Percentiles rank a stretch among this genome's conserved stretches.
Evolutionary conservation across 805 yeast genomes (phyloP).

Genomic region (Yamadazyma paraphyllophila): DNA sequence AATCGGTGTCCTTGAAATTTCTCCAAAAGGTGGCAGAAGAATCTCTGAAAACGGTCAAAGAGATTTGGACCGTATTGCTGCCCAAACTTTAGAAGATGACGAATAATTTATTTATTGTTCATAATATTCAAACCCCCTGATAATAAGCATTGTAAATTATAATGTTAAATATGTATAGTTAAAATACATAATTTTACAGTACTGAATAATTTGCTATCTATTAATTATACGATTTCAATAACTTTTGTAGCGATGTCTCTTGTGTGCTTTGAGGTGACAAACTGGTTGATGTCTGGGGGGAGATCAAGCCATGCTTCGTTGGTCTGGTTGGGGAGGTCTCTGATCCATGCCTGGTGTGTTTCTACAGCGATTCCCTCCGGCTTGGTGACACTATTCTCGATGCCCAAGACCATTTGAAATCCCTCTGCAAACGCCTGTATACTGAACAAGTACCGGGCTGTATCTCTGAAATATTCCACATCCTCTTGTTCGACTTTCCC

Average conservation of each 20-base stretch:
- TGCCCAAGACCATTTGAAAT: slow-evolving; percentile 38
- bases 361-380: slow-evolving; percentile 48
- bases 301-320: slow-evolving; percentile 57
- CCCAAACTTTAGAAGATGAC: slow-evolving; percentile 95
- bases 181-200: slow-evolving; percentile 13
- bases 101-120: slow-evolving; percentile 21
- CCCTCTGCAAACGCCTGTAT: slow-evolving; percentile 36
- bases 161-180: slow-evolving; percentile 13
- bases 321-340: slow-evolving; percentile 48
- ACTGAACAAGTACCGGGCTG: slow-evolving; percentile 41
- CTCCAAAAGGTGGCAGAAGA: slow-evolving; percentile 99
- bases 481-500: slow-evolving; percentile 57
- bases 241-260: not conserved
- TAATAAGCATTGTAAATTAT: slow-evolving; percentile 21
- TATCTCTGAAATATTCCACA: slow-evolving; percentile 25
- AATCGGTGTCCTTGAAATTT: slow-evolving; percentile 93
- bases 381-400: slow-evolving; percentile 24
- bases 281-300: slow-evolving; percentile 39
- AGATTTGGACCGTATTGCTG: slow-evolving; percentile 99
- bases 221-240: not conserved
- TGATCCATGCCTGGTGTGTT: slow-evolving; percentile 49
- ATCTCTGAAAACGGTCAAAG: slow-evolving; percentile 99
- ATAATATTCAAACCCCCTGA: slow-evolving; percentile 1
- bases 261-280: slow-evolving; percentile 13
- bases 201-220: not conserved